Base-by-base conservation (phyloP, 768 basidiomycete species). In the Lentinus tigrinus region DNA sequence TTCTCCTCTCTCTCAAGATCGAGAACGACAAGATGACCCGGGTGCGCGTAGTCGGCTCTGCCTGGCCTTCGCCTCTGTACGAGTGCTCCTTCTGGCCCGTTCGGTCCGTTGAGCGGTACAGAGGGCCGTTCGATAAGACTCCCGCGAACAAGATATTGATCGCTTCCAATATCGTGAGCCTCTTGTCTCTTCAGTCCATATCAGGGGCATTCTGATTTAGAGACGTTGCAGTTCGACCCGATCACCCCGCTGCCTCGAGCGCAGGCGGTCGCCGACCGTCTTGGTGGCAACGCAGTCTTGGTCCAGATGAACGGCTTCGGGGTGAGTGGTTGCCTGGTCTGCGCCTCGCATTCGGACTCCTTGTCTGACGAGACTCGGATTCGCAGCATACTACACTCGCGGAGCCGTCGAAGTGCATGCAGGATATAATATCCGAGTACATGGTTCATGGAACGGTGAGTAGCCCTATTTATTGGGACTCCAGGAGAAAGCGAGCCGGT, bases 101-200 rank as follows among this genome's bases (percentile, higher is more conserved):
- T 7, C 55, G 60, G 9, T 46, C 49, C 19, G 60, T 60, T 17
- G 62, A 63, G 38, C 37, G 62, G 17, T 61, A 39, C 48, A 28
- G 39, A 16, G 60, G 60, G n/a, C 60, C 62, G 28, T 61, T 47
- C 47, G 61, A 63, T 34, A n/a, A 38, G 28, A 56, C 58, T 13
- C 47, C 61, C 21, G 38, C 36, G 24, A 56, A 61, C 28, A 31
- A 37, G 21, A 57, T 61, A 13, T 44, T 63, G 19, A 43, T 63
- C 10, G 31, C 57, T n/a, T 47, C 48, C 19, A 63, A 63, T 26
- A 34, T 37, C 27, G 62, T 54, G 11, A 16, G 60, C 11, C 31
- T 31, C 7, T 11, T 6, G 6, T 31, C 11, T 31, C 10, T 31
- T 31, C 3, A 54, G 37, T 46, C 43, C 13, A 21, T 39, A 21